Conservation (phyloP, 2,329 filamentous ascomycete genomes). For the Onygenales sp. region DNA sequence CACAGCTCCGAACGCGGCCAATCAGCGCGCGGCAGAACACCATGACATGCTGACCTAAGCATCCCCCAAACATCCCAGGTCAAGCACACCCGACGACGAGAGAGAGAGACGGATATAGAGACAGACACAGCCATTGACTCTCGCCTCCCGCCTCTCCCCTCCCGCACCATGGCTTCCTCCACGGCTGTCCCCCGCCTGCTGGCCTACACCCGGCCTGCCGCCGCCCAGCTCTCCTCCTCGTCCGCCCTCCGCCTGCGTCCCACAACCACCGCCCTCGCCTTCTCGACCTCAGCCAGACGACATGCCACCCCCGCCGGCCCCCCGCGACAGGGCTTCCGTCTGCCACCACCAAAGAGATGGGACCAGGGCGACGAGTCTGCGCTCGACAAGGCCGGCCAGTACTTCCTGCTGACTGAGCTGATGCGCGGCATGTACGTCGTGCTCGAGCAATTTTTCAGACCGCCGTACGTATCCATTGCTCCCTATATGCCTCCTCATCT, state of each 20-base stretch:
- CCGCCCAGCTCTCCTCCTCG: constrained; percentile 16
- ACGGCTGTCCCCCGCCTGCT: constrained; percentile 35
- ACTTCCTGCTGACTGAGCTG: constrained; percentile 95
- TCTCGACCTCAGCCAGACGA: constrained; percentile 54
- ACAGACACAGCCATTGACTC: constrained; percentile 13
- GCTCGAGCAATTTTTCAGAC: constrained; percentile 95
- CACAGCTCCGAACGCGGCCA: constrained; percentile 17
- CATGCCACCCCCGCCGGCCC: constrained; percentile 62
- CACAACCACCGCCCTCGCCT: constrained; percentile 41
- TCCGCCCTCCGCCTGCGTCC: constrained; percentile 25
- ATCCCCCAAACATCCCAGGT: constrained; percentile 17
- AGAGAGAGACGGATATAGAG: constrained; percentile 14
- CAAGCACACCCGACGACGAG: constrained; percentile 6
- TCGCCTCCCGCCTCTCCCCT: constrained; percentile 8
- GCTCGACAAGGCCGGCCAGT: constrained; percentile 78
- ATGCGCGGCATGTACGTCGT: constrained; percentile 95
- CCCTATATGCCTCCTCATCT: constrained; percentile 1
- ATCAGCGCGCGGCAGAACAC: constrained; percentile 28
- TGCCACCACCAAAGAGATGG: constrained; percentile 66
- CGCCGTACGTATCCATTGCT: constrained; percentile 62
- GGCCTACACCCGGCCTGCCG: constrained; percentile 29
- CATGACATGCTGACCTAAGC: constrained; percentile 35
- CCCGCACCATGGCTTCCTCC: constrained; percentile 35
- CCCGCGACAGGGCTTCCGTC: constrained; percentile 71
- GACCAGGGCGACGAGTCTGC: constrained; percentile 67